Evolutionary conservation across 495 filamentous ascomycete genomes (phyloP).

Genomic region (Hypoxylon intermedium): DNA sequence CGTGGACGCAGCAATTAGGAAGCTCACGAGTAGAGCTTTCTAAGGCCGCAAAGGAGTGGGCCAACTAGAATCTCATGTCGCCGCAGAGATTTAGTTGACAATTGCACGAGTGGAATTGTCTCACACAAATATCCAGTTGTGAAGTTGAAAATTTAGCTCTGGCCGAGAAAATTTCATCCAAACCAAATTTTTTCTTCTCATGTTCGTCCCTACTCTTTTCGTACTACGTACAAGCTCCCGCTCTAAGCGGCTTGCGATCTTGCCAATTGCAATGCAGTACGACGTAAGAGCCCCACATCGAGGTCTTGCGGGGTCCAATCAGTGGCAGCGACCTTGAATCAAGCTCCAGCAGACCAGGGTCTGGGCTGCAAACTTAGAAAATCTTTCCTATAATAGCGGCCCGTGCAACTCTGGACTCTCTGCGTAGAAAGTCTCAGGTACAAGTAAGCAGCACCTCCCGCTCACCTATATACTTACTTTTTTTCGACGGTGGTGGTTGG

Average conservation of each 20-base stretch:
- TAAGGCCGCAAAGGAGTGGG: slow-evolving; percentile 25
- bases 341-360: slow-evolving; percentile 17
- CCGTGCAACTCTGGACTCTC: no score
- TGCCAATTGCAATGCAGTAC: slow-evolving; percentile 33
- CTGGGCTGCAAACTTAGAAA: slow-evolving; percentile 10
- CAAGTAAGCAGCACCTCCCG: no score
- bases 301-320: slow-evolving; percentile 21
- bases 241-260: slow-evolving; percentile 28
- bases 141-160: slow-evolving; percentile 18
- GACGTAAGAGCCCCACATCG: slow-evolving; percentile 30
- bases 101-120: slow-evolving; percentile 22
- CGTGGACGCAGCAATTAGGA: slow-evolving; percentile 29
- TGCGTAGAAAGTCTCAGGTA: no score
- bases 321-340: slow-evolving; percentile 4
- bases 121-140: not conserved
- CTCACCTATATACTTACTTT: no score
- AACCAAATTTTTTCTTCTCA: slow-evolving; percentile 23
- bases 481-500: no score
- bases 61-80: slow-evolving; percentile 34
- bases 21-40: slow-evolving; percentile 35
- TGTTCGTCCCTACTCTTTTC: slow-evolving; percentile 20
- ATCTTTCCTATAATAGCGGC: slow-evolving; percentile 6
- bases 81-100: slow-evolving; percentile 12
- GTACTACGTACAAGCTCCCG: slow-evolving; percentile 35
- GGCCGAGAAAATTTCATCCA: slow-evolving; percentile 22